Base-by-base conservation (phyloP, 805 yeast species). In the Saccharomycopsis sp. region DNA sequence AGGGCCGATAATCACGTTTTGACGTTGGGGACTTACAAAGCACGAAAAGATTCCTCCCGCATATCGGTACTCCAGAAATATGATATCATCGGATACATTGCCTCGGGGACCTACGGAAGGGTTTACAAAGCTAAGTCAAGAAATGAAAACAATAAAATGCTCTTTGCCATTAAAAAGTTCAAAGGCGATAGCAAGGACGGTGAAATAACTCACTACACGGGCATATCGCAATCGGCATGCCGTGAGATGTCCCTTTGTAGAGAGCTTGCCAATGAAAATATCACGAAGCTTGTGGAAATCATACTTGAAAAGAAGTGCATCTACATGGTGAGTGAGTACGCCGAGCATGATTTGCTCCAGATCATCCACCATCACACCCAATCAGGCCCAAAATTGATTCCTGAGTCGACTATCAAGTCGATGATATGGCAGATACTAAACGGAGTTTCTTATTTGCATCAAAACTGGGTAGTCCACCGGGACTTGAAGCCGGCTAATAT, bases 401-500 rank as follows among this genome's bases (percentile, higher is more conserved):
- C 97, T 0, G 87, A 85, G 59, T 71, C 79, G 51, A 87, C 91
- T 52, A 75, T 91, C 23, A 90, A 91, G 67, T 87, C 96, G 1
- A 85, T 91, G 24, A 79, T 90, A 70, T 91, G 94, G 91, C 99
- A 94, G 72, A 85, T 95, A 2, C 70, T 94, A 24, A 89, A 89
- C 65, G 99, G 99, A 2, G 91, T 94, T 1, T 83, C 91, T 0
- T 94, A 85, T 67, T 72, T 94, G 50, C 99, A 94, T 71, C 92
- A 91, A 70, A 92, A 94, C 71, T 94, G 99, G 98, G 84, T 94
- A 1, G 75, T 94, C 54, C 99, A 94, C 71, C 78, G 99, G 61
- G 99, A 94, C 71, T 77, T 94, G 62, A 94, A 94, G 67, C 99
- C 99, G 0, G 99, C 99, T 1, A 92, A 92, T 71, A 92, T 94